Conservation (phyloP, 2,329 filamentous ascomycete species). For the Stenocarpella maydis region DNA sequence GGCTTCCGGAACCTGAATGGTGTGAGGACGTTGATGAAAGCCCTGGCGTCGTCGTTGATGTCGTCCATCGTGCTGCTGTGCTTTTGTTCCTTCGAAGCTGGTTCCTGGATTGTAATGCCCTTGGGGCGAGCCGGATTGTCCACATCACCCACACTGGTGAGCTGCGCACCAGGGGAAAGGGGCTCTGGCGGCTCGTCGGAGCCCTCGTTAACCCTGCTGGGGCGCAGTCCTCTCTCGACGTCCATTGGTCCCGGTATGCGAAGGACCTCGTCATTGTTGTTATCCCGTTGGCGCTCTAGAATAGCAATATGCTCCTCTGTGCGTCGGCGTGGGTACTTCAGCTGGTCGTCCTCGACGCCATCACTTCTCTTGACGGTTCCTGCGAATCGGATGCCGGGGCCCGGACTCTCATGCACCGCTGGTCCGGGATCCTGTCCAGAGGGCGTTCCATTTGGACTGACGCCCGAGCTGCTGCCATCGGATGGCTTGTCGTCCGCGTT, state of each 20-base stretch:
- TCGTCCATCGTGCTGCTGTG: slow-evolving; percentile 50
- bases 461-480: slow-evolving; percentile 33
- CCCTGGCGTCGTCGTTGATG: slow-evolving; percentile 52
- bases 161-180: neutral
- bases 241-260: slow-evolving; percentile 93
- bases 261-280: slow-evolving; percentile 75
- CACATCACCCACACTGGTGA: slow-evolving; percentile 2
- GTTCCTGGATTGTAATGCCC: slow-evolving; percentile 70
- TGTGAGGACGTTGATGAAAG: slow-evolving; percentile 46
- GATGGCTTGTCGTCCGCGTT: slow-evolving; percentile 45
- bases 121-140: slow-evolving; percentile 39
- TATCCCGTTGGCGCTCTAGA: slow-evolving; percentile 81
- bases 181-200: slow-evolving; percentile 45
- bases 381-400: slow-evolving; percentile 72
- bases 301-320: slow-evolving; percentile 86
- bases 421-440: slow-evolving; percentile 13
- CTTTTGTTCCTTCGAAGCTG: slow-evolving; percentile 7
- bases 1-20: slow-evolving; percentile 39
- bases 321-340: slow-evolving; percentile 60
- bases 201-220: slow-evolving; percentile 58
- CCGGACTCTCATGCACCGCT: slow-evolving; percentile 37
- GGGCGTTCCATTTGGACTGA: slow-evolving; percentile 27
- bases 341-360: slow-evolving; percentile 57
- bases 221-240: slow-evolving; percentile 81
- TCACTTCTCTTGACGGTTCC: slow-evolving; percentile 70